Conservation (phyloP, 768 basidiomycete genomes). For the Boletus barrowsii region DNA sequence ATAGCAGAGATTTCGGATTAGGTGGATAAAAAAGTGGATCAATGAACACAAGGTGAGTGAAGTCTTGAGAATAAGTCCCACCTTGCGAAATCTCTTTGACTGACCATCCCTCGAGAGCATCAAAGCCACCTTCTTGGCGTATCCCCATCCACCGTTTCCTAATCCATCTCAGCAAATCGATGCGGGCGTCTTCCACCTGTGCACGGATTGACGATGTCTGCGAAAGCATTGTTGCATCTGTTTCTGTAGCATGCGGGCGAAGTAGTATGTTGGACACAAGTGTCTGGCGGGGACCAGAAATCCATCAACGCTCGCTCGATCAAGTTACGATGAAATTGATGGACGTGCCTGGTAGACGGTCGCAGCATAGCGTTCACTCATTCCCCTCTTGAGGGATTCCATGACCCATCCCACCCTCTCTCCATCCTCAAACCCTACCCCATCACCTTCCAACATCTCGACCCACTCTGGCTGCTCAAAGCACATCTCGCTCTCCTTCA, state of each 20-base stretch:
- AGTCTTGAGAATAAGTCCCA: slow-evolving; percentile 1
- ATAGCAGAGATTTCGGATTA: not conserved
- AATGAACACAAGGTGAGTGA: not conserved
- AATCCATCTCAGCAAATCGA: slow-evolving; percentile 54
- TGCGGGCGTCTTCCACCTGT: slow-evolving; percentile 67
- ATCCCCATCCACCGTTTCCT: slow-evolving; percentile 75
- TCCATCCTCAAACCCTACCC: slow-evolving; percentile 68
- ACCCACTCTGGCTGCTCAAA: slow-evolving; percentile 71
- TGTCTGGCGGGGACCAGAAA: slow-evolving; percentile 39
- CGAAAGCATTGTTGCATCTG: slow-evolving; percentile 58
- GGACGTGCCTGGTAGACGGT: slow-evolving; percentile 70
- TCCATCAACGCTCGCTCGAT: not conserved
- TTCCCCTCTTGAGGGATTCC: slow-evolving; percentile 57
- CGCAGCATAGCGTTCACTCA: slow-evolving; percentile 63
- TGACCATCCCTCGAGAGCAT: slow-evolving; percentile 80
- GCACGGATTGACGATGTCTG: slow-evolving; percentile 68
- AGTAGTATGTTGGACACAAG: slow-evolving; percentile 73
- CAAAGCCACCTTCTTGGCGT: slow-evolving; percentile 76
- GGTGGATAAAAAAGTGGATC: not conserved
- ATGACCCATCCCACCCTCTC: slow-evolving; percentile 80
- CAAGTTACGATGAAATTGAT: not conserved
- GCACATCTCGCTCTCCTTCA: slow-evolving; percentile 56
- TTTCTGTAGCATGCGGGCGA: slow-evolving; percentile 58
- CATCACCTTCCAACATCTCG: slow-evolving; percentile 71
- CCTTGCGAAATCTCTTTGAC: slow-evolving; percentile 71